A percentile compares a stretch with the other conserved stretches of the same genome.
Conservation (phyloP, 257 asterid genomes). For the Nyctanthes arbortristis region DNA sequence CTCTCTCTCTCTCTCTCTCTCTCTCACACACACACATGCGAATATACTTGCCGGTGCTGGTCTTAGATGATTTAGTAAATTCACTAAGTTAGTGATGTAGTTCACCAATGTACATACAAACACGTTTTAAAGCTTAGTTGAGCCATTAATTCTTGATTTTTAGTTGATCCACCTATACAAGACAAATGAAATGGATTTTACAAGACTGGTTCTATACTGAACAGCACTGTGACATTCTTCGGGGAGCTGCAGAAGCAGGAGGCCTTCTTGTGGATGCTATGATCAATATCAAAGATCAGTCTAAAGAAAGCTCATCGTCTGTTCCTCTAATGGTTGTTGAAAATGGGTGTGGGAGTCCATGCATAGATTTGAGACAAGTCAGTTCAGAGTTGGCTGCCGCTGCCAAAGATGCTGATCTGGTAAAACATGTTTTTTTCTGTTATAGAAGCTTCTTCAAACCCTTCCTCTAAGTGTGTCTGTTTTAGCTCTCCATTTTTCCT, state of each 20-base stretch:
- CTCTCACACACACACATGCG: too few relatives aligned
- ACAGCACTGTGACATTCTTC: conserved; percentile 92
- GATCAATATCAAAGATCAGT: conserved; percentile 72
- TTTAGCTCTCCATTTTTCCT: too few relatives aligned
- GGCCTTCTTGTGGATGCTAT: conserved; percentile 98
- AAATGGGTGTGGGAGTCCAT: conserved; percentile 98
- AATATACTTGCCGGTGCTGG: neutral
- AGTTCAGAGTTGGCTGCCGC: conserved; percentile 96
- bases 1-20: neutral
- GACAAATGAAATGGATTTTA: neutral
- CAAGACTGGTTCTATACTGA: conserved; percentile 1
- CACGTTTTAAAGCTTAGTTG: too few relatives aligned
- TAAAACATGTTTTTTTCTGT: conserved; percentile 28
- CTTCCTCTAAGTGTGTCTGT: too few relatives aligned
- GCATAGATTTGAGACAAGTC: conserved; percentile 96
- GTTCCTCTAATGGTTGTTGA: conserved; percentile 96
- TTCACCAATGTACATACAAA: too few relatives aligned
- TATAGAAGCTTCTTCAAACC: too few relatives aligned
- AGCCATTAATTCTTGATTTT: neutral
- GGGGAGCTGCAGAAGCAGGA: conserved; percentile 98
- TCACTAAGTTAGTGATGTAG: too few relatives aligned
- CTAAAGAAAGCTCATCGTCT: conserved; percentile 47
- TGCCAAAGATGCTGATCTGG: conserved; percentile 96
- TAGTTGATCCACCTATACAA: neutral
- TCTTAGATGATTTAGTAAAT: neutral